These are phyloP conservation scores for Epicoccum nigrum DNA, from an alignment of 2,329 filamentous ascomycete genomes.

Conservation along the genomic window DNA sequence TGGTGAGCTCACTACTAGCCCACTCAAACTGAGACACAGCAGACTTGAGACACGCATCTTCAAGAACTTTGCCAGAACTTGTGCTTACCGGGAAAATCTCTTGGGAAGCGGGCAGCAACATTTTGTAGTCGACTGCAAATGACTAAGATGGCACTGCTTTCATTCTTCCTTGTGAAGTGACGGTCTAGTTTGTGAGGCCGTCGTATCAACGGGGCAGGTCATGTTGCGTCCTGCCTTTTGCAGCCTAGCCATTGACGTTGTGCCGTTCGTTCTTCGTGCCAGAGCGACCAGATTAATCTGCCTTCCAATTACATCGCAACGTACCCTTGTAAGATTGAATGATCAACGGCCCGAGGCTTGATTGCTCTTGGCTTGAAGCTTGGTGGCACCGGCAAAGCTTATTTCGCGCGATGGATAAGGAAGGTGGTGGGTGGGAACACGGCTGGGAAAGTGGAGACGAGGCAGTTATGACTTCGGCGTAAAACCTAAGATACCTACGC, in stretches of 20 bases:
- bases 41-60: slow-evolving; percentile 19
- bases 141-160: not conserved
- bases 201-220: slow-evolving; percentile 1
- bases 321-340: not conserved
- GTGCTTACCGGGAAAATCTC: not conserved
- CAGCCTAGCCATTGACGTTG: not conserved
- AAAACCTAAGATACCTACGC: too few relatives aligned
- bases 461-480: too few relatives aligned
- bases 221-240: slow-evolving; percentile 9
- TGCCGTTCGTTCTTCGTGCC: not conserved
- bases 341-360: slow-evolving; percentile 2
- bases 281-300: not conserved
- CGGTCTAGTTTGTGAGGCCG: not conserved
- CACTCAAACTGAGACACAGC: slow-evolving; percentile 12
- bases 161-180: not conserved
- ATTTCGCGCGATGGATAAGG: not conserved
- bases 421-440: slow-evolving; percentile 5
- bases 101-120: not conserved
- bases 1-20: slow-evolving; percentile 8
- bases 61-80: not conserved
- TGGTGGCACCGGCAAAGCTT: slow-evolving; percentile 10
- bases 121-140: not conserved
- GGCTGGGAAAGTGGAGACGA: slow-evolving; percentile 4
- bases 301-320: not conserved
- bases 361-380: slow-evolving; percentile 8